Evolutionary conservation across 305 asterid genomes (phyloP).

Genomic region (Solanum hybrid): DNA sequence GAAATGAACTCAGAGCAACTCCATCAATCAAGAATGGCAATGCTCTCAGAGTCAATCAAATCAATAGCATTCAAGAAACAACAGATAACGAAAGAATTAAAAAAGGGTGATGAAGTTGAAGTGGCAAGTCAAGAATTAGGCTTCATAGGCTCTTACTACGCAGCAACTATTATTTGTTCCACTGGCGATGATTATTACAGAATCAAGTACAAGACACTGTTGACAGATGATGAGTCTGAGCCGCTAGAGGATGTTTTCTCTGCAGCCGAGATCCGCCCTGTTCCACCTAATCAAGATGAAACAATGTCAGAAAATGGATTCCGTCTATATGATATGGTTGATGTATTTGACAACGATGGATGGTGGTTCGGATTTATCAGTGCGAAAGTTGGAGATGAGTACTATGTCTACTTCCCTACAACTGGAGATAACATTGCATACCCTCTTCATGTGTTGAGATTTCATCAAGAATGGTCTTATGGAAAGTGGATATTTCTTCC

Average conservation of each 20-base stretch:
- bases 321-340: not conserved
- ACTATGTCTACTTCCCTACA: not conserved
- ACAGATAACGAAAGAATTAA: not conserved
- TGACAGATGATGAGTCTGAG: not conserved
- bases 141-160: not conserved
- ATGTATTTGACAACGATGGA: slow-evolving; percentile 6
- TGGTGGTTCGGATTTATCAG: slow-evolving; percentile 7
- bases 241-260: not conserved
- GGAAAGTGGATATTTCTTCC: not conserved
- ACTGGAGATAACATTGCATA: not conserved
- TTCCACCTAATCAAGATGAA: not conserved
- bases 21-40: not conserved
- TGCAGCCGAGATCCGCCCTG: not conserved
- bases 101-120: not conserved
- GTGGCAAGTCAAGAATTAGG: slow-evolving; percentile 1
- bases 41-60: not conserved
- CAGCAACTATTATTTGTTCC: not conserved
- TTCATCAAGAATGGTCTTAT: not conserved
- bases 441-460: not conserved
- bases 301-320: not conserved
- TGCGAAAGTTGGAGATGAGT: not conserved
- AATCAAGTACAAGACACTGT: not conserved
- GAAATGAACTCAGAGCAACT: not conserved
- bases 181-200: not conserved
- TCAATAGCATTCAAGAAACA: not conserved